Evolutionary conservation across 169 alveolate genomes (phyloP).

Genomic region (Theileria parva): DNA sequence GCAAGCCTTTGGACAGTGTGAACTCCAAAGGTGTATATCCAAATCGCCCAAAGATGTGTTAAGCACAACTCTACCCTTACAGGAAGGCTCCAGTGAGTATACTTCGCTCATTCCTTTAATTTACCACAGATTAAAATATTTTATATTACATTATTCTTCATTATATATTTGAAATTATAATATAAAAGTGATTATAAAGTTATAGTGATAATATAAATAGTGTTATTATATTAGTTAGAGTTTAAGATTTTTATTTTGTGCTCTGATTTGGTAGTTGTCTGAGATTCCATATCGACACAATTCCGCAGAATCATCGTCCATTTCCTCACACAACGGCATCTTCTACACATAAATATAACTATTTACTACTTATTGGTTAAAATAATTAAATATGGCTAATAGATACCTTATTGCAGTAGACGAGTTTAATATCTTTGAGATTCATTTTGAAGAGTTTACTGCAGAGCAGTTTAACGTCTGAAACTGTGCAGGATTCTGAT

Average conservation of each 20-base stretch:
- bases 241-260: constrained; percentile 17
- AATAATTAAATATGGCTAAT: neutral
- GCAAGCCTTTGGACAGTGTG: constrained; percentile 89
- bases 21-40: constrained; percentile 87
- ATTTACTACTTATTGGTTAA: neutral
- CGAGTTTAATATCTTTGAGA: constrained; percentile 28
- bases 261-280: constrained; percentile 47
- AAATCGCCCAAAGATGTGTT: constrained; percentile 90
- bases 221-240: neutral
- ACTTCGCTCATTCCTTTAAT: constrained; percentile 77
- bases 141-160: neutral
- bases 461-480: constrained; percentile 53
- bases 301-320: constrained; percentile 49
- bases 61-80: constrained; percentile 88
- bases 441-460: constrained; percentile 25
- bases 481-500: constrained; percentile 33
- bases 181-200: neutral
- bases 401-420: constrained; percentile 60
- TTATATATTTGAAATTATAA: neutral
- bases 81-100: constrained; percentile 88
- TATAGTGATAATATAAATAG: too few species aligned
- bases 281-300: constrained; percentile 36
- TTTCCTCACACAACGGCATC: constrained; percentile 58
- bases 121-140: neutral
- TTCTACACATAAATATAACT: constrained; percentile 16